phyloP scores from a whole-genome alignment of 805 yeast genomes.

The Candida tibetensis region DNA sequence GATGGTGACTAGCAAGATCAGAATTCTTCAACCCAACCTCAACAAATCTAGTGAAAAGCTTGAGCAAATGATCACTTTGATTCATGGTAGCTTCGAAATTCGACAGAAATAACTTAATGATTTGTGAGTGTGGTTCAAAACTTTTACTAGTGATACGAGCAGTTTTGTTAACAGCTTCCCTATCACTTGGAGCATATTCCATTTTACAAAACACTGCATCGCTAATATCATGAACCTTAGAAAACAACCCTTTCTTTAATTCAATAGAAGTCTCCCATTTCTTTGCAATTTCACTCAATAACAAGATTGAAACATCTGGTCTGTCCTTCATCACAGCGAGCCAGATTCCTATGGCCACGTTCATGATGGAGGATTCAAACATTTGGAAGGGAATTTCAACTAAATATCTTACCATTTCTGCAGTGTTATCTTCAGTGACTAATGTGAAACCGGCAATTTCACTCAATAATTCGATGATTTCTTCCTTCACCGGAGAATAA shows the following conservation, averaged over 20 bases:
- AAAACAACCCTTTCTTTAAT: slow-evolving; percentile 61
- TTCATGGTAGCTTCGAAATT: slow-evolving; percentile 76
- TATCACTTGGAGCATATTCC: slow-evolving; percentile 89
- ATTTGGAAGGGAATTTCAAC: slow-evolving; percentile 69
- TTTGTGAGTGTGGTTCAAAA: slow-evolving; percentile 64
- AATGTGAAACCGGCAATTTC: slow-evolving; percentile 38
- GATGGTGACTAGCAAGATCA: slow-evolving; percentile 69
- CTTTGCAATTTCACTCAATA: slow-evolving; percentile 66
- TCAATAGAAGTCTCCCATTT: slow-evolving; percentile 69
- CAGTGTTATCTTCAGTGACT: slow-evolving; percentile 36
- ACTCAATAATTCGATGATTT: slow-evolving; percentile 44
- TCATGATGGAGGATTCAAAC: slow-evolving; percentile 59
- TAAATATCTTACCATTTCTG: slow-evolving; percentile 48
- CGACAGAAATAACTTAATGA: slow-evolving; percentile 67
- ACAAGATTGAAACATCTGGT: slow-evolving; percentile 52
- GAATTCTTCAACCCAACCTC: slow-evolving; percentile 53
- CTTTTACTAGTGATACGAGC: slow-evolving; percentile 48
- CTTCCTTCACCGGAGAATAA: slow-evolving; percentile 16
- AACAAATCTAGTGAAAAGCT: slow-evolving; percentile 62
- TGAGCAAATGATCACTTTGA: slow-evolving; percentile 67
- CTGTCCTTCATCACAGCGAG: slow-evolving; percentile 68
- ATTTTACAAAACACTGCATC: slow-evolving; percentile 66
- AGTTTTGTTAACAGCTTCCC: slow-evolving; percentile 49
- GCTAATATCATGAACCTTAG: slow-evolving; percentile 49
- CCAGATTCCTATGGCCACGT: slow-evolving; percentile 76